Evolutionary conservation across 2,329 filamentous ascomycete genomes (phyloP), one percentile per base, ranked within the genome.

Genomic region (Curvularia eragrostidis): DNA sequence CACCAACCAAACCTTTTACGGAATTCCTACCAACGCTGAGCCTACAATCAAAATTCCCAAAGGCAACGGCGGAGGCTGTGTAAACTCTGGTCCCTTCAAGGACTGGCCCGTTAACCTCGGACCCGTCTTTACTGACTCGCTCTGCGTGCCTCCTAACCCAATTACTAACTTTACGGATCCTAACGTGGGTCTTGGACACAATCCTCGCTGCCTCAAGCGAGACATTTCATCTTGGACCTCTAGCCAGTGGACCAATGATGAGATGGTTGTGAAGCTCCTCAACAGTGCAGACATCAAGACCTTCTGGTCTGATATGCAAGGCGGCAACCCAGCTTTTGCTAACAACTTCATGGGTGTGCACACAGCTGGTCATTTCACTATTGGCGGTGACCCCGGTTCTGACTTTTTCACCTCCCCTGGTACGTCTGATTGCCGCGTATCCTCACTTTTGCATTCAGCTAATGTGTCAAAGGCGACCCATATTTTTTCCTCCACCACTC

Each of bases 41-140:
- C 67, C 68, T 12, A 41, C 61, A 18, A 70, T 79, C 54, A 73
- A 66, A 41, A 71, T 82, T 19, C 82, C 80, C 1, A 79, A 80
- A 1, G 85, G 83, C 19, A 75, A 77, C 0, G 84, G 84, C 21
- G 84, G 84, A 41, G 84, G 84, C 2, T 86, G 84, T 63, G 77
- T 87, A 5, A 73, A 69, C 9, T 77, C 74, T 1, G 83, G 83
- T 0, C 83, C 83, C 0, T 84, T 85, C 72, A 79, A 76, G 60
- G 76, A 83, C 56, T 74, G 69, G 67, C 52, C 64, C 5, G 75
- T 81, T 23, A 79, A 79, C 47, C 73, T 82, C 0, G 83, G 84
- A 0, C 84, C 84, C 0, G 77, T 84, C 44, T 70, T 72, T 5
- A 72, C 77, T n/a, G 76, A 71, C 18, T 68, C 75, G 4, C 56